Conservation (phyloP, 2,329 filamentous ascomycete genomes). For the Bipolaris oryzae region DNA sequence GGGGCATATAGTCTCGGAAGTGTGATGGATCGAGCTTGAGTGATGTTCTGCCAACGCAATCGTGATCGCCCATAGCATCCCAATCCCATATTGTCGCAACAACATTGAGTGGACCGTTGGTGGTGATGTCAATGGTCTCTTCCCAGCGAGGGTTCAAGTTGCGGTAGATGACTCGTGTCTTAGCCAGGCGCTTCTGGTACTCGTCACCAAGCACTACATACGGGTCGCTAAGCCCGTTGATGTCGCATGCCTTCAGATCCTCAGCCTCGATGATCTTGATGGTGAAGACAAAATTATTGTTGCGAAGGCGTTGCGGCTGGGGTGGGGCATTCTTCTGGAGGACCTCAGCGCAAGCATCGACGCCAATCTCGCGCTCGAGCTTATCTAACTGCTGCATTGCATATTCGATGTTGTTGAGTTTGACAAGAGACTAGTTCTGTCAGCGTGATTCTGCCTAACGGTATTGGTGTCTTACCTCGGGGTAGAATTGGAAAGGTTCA, state of each 20-base stretch:
- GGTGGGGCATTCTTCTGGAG: constrained; percentile 77
- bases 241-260: constrained; percentile 96
- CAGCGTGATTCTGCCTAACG: neutral
- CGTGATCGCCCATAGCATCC: constrained; percentile 95
- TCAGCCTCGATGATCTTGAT: constrained; percentile 99
- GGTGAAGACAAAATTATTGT: constrained; percentile 93
- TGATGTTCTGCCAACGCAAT: constrained; percentile 95
- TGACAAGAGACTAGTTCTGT: constrained; percentile 79
- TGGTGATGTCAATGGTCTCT: constrained; percentile 94
- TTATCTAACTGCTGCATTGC: constrained; percentile 91
- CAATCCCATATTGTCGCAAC: constrained; percentile 99
- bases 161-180: constrained; percentile 88
- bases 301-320: constrained; percentile 68
- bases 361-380: constrained; percentile 86
- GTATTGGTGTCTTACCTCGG: constrained; percentile 68
- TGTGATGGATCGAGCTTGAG: constrained; percentile 97
- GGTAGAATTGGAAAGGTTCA: constrained; percentile 95
- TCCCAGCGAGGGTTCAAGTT: constrained; percentile 96
- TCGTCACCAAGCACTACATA: constrained; percentile 97
- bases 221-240: constrained; percentile 91
- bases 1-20: constrained; percentile 92
- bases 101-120: constrained; percentile 87
- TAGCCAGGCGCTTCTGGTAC: constrained; percentile 94
- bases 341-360: constrained; percentile 85
- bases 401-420: constrained; percentile 97